Percentiles rank a stretch among this genome's conserved stretches.
phyloP scores from a whole-genome alignment of 108 stramenopile species.

The Conticribra guillardii region DNA sequence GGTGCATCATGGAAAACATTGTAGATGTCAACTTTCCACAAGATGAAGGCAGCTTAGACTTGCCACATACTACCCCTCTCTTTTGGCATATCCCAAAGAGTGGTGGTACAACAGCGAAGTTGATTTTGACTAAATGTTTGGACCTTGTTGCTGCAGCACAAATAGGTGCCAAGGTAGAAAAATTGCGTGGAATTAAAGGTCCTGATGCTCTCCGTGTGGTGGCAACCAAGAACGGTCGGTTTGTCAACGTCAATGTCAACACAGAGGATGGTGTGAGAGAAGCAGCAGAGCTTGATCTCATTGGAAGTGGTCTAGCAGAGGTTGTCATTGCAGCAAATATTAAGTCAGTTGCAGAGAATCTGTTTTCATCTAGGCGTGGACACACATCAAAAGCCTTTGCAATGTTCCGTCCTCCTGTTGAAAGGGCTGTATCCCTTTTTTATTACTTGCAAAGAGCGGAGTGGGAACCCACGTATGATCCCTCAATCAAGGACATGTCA shows the following conservation, averaged over 20 bases:
- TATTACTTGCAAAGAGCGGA: constrained; percentile 31
- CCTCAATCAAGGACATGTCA: background rate
- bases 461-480: constrained; percentile 18
- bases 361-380: constrained; percentile 25
- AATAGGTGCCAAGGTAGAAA: constrained; percentile 33
- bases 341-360: constrained; percentile 26
- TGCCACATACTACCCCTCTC: constrained; percentile 36
- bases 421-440: constrained; percentile 47
- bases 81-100: constrained; percentile 53
- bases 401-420: constrained; percentile 54
- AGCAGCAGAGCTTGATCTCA: constrained; percentile 41
- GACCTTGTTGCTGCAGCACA: constrained; percentile 36
- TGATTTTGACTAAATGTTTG: constrained; percentile 46
- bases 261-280: constrained; percentile 44
- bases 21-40: background rate
- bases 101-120: constrained; percentile 41
- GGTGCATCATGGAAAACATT: background rate
- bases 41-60: background rate
- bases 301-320: constrained; percentile 13
- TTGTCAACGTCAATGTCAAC: constrained; percentile 53
- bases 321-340: constrained; percentile 39
- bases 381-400: constrained; percentile 42
- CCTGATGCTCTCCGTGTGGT: background rate
- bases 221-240: constrained; percentile 44
- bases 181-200: background rate